Base-by-base conservation (phyloP, 331 rosid species). In the Arachis monticola region DNA sequence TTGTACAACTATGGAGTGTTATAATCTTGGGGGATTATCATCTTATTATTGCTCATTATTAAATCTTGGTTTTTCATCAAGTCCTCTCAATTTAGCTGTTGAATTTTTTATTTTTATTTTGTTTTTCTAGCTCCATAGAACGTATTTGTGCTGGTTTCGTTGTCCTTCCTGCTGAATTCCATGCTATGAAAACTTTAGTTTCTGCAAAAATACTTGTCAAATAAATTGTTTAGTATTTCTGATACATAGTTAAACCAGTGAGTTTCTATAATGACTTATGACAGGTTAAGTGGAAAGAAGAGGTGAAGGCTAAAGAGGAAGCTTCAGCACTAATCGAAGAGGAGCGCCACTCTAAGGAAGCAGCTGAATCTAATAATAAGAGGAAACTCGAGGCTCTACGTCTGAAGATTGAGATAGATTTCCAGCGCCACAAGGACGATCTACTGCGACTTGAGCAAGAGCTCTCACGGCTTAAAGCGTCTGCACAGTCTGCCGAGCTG, bases 401-500 rank as follows among this genome's bases (percentile, higher is more conserved):
- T 67, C 83, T 88, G 12, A 92, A 94, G 93, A 85, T 87, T 40
- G 99, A 94, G 74, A 86, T 94, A 79, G 99, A 94, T 80, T 92
- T 88, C 83, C 99, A 90, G 83, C 93, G 99, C 72, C 96, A 92
- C 82, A 92, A 85, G 88, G 99, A 94, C 65, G 99, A 94, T 83
- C 83, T 90, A 67, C 88, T 80, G 22, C 86, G 99, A 78, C 96
- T 94, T 4, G 96, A 94, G 85, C 97, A 94, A 76, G 99, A 92
- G 69, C 91, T 88, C 60, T 82, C 89, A 1, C 96, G 88, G 79
- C 83, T 94, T 12, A 88, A 86, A 70, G 83, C 86, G 10, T 88
- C 92, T 32, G 78, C 82, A 64, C 91, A 72, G 67, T 80, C 88
- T 40, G 87, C 88, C 0, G 86, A 84, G 61, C 65, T 64, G 73